phyloP scores from a whole-genome alignment of 768 basidiomycete species.

The Grammothele lineata region DNA sequence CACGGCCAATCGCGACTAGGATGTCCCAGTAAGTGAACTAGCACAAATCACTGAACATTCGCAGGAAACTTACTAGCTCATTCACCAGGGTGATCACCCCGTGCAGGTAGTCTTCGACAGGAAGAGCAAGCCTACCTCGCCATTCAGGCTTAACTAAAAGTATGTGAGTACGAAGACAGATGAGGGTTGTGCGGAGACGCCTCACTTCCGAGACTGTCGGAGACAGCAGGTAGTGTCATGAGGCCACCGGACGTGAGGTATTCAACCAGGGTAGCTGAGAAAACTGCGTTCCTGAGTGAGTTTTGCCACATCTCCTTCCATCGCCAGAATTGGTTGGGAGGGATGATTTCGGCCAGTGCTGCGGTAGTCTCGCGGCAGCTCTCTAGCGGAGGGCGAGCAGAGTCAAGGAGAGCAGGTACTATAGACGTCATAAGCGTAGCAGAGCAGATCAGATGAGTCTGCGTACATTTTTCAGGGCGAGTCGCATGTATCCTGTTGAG shows the following conservation, averaged over 20 bases:
- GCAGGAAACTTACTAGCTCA: constrained; percentile 56
- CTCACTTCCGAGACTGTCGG: constrained; percentile 66
- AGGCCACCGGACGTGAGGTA: constrained; percentile 59
- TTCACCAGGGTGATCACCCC: constrained; percentile 76
- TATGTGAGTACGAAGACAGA: neutral
- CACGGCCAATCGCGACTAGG: constrained; percentile 71
- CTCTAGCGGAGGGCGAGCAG: constrained; percentile 50
- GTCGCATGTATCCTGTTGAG: constrained; percentile 82
- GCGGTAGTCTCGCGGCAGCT: constrained; percentile 49
- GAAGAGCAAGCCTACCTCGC: constrained; percentile 57
- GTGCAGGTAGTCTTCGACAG: constrained; percentile 79
- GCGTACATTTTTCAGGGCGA: constrained; percentile 50
- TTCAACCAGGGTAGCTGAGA: constrained; percentile 59
- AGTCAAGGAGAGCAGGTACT: constrained; percentile 61
- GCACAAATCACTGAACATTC: neutral
- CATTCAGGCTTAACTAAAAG: constrained; percentile 62
- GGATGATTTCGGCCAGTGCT: constrained; percentile 55
- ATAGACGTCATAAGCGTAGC: neutral
- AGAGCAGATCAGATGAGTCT: too few relatives aligned
- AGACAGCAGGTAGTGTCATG: constrained; percentile 48
- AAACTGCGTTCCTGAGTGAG: constrained; percentile 63
- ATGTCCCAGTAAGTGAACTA: neutral
- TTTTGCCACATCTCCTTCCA: constrained; percentile 84
- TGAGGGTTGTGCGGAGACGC: neutral
- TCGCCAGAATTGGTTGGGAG: constrained; percentile 73